phyloP scores from a whole-genome alignment of 2,329 filamentous ascomycete genomes.

The Arachnomyces sp. region DNA sequence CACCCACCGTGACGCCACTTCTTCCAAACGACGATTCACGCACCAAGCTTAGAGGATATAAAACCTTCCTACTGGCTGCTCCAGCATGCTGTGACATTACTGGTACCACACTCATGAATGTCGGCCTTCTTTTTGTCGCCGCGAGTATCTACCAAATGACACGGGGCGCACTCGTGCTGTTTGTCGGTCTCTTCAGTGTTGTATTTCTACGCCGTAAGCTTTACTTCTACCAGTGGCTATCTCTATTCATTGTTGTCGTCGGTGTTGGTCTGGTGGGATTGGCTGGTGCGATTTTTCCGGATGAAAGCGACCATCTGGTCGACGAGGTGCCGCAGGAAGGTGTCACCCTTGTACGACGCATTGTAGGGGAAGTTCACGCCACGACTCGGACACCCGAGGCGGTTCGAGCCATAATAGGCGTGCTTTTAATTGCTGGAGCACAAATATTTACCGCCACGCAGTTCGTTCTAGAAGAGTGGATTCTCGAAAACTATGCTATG shows the following conservation, averaged over 20 bases:
- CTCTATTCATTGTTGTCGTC: conserved; percentile 74
- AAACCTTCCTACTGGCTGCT: conserved; percentile 67
- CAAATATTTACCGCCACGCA: conserved; percentile 96
- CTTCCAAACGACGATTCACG: conserved; percentile 49
- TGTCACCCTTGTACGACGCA: conserved; percentile 26
- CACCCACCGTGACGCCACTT: conserved; percentile 47
- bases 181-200: conserved; percentile 92
- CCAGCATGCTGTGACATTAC: conserved; percentile 91
- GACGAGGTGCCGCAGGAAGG: conserved; percentile 20
- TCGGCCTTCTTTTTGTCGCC: conserved; percentile 84
- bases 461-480: conserved; percentile 92
- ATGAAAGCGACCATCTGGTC: conserved; percentile 41
- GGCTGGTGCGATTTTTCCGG: conserved; percentile 72
- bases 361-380: conserved; percentile 35
- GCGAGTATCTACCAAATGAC: conserved; percentile 99
- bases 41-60: conserved; percentile 59
- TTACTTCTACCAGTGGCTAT: conserved; percentile 84
- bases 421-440: conserved; percentile 83
- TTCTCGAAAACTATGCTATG: conserved; percentile 70
- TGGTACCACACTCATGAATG: conserved; percentile 95
- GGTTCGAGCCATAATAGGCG: conserved; percentile 67
- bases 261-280: conserved; percentile 88
- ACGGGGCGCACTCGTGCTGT: conserved; percentile 83
- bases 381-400: conserved; percentile 48
- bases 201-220: conserved; percentile 76